Conservation (phyloP, 1,284 basidiomycete species). For the Malassezia sympodialis region DNA sequence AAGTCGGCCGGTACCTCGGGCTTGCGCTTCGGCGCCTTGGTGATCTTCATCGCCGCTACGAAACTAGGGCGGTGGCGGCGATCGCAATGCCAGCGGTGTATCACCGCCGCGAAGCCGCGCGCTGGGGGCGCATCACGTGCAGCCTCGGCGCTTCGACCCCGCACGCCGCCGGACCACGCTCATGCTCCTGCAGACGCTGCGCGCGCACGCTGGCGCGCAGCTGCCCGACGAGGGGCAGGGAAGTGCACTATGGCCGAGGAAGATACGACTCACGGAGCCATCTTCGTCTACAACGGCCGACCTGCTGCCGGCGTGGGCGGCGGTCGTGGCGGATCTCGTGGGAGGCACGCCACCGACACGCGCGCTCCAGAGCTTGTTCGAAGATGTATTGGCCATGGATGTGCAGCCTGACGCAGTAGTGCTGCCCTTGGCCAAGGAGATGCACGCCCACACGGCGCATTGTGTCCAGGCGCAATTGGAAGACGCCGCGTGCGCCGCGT, state of each 20-base stretch:
- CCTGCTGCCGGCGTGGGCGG: background rate
- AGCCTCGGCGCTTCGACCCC: background rate
- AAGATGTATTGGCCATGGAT: background rate
- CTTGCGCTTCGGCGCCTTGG: conserved; percentile 43
- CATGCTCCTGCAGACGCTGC: background rate
- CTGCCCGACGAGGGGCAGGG: background rate
- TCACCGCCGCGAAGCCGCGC: background rate
- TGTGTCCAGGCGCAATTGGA: background rate
- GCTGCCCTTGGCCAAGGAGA: background rate
- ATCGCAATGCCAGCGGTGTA: background rate
- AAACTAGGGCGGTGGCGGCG: background rate
- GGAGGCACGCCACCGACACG: background rate
- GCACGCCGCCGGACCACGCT: background rate
- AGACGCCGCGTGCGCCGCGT: background rate
- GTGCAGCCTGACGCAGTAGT: background rate
- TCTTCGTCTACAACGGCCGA: background rate
- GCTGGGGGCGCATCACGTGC: background rate
- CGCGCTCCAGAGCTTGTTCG: conserved; percentile 1
- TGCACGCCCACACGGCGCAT: background rate
- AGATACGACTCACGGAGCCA: too few species aligned
- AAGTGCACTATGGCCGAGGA: background rate
- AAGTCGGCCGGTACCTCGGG: conserved; percentile 34
- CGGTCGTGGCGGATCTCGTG: background rate
- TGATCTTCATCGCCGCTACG: conserved; percentile 42
- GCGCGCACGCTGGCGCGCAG: background rate